A percentile compares a stretch with the other conserved stretches of the same genome.
These are phyloP conservation scores for Tympanopsis confertula DNA, from an alignment of 2,329 filamentous ascomycete genomes.

Conservation along the genomic window DNA sequence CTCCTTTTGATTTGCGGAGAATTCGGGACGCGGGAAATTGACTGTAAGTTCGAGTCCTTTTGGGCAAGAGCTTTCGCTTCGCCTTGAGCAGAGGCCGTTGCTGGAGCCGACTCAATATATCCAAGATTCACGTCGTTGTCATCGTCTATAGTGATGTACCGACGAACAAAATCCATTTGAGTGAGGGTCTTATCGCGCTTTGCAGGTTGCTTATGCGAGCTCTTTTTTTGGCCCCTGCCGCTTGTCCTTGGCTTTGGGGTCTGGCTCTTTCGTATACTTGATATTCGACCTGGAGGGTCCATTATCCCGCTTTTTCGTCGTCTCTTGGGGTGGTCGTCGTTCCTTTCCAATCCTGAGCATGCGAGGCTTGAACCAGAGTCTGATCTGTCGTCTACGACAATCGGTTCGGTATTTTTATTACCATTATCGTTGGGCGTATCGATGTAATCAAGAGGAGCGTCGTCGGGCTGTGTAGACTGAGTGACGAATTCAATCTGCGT, in stretches of 20 bases:
- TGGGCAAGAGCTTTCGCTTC: too few relatives aligned
- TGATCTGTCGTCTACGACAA: neutral
- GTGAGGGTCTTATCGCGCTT: conserved; percentile 23
- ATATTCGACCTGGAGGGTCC: too few relatives aligned
- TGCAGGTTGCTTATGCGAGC: conserved; percentile 9
- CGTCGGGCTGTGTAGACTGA: conserved; percentile 6
- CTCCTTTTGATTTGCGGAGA: too few relatives aligned
- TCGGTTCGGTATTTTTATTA: conserved; percentile 7
- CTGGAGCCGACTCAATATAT: too few relatives aligned
- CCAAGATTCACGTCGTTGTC: conserved; percentile 20
- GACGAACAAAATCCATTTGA: conserved; percentile 25
- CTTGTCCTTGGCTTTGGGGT: conserved; percentile 3
- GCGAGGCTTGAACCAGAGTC: neutral
- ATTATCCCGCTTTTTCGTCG: too few relatives aligned
- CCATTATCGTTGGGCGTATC: conserved; percentile 6
- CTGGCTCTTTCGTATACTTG: neutral
- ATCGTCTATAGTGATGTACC: conserved; percentile 15
- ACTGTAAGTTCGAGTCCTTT: too few relatives aligned
- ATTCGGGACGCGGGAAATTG: too few relatives aligned
- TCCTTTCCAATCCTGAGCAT: neutral
- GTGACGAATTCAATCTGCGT: conserved; percentile 26
- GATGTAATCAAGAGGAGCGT: conserved; percentile 13
- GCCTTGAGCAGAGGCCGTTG: too few relatives aligned
- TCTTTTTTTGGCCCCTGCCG: conserved; percentile 10
- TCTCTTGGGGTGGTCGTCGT: neutral